Evolutionary conservation across 2,329 filamentous ascomycete species (phyloP).

Genomic region (Curvularia lunata): DNA sequence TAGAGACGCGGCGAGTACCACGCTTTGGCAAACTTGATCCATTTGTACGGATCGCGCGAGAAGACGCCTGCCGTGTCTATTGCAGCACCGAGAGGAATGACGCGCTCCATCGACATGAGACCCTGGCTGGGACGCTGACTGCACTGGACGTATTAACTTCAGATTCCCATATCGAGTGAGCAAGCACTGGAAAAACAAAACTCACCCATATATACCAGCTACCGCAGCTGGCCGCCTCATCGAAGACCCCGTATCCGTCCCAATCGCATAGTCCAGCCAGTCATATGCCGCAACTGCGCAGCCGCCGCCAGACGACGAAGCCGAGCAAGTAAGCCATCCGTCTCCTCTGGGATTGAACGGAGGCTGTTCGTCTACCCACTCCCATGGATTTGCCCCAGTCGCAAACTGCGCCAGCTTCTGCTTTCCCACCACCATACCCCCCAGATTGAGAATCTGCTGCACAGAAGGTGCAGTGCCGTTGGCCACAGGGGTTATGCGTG

Average conservation of each 20-base stretch:
- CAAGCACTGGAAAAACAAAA: neutral
- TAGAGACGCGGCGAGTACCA: slow-evolving; percentile 49
- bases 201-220: slow-evolving; percentile 53
- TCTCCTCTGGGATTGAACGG: slow-evolving; percentile 54
- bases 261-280: slow-evolving; percentile 56
- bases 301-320: slow-evolving; percentile 47
- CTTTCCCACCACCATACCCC: slow-evolving; percentile 59
- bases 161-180: neutral
- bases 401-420: slow-evolving; percentile 60
- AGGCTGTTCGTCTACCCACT: slow-evolving; percentile 42
- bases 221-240: slow-evolving; percentile 56
- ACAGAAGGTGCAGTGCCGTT: slow-evolving; percentile 32
- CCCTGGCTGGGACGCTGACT: slow-evolving; percentile 36
- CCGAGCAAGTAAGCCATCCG: slow-evolving; percentile 34
- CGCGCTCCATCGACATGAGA: slow-evolving; percentile 33
- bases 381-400: slow-evolving; percentile 35
- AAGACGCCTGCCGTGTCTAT: slow-evolving; percentile 40
- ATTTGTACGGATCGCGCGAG: slow-evolving; percentile 38
- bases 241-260: slow-evolving; percentile 56
- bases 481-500: slow-evolving; percentile 24
- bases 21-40: slow-evolving; percentile 48
- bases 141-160: neutral
- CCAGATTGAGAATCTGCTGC: slow-evolving; percentile 35
- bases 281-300: slow-evolving; percentile 52
- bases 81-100: slow-evolving; percentile 31